phyloP scores from a whole-genome alignment of 176 grass and related monocot genomes.

The Cocos nucifera region DNA sequence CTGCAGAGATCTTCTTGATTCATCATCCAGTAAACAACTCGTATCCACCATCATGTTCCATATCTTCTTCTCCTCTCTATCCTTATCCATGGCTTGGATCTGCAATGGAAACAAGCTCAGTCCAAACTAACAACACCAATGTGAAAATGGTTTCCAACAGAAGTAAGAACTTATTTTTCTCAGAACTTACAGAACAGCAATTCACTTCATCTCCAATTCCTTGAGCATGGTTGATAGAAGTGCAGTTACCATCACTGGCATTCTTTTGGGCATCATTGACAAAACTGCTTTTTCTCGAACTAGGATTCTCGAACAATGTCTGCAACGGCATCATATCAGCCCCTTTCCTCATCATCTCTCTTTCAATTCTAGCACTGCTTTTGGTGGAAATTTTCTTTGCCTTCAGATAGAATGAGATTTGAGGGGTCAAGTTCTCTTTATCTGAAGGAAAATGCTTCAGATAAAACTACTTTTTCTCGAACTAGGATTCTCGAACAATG shows the following conservation, averaged over 20 bases:
- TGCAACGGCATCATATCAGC: constrained; percentile 50
- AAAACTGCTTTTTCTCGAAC: background rate
- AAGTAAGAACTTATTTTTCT: background rate
- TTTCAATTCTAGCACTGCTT: constrained; percentile 32
- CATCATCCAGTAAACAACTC: constrained; percentile 57
- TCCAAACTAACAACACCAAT: background rate
- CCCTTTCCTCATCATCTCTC: constrained; percentile 46
- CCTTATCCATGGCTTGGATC: constrained; percentile 9
- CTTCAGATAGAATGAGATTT: no score
- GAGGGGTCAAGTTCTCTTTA: constrained; percentile 84
- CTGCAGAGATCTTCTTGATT: constrained; percentile 61
- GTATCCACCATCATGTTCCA: constrained; percentile 86
- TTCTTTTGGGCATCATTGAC: constrained; percentile 16
- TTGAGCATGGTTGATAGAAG: constrained; percentile 13
- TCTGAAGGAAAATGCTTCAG: constrained; percentile 42
- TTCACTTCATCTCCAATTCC: constrained; percentile 31
- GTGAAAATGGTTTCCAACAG: no score
- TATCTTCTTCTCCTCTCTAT: constrained; percentile 37
- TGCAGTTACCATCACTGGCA: constrained; percentile 9
- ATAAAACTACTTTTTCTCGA: no score
- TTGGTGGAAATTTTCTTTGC: constrained; percentile 25
- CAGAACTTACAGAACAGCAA: constrained; percentile 29
- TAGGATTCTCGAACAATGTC: constrained; percentile 31
- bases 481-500: constrained; percentile 30
- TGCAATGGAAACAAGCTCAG: constrained; percentile 1